Evolutionary conservation across 164 flowering plant species (phyloP).

Genomic region (Piper betle): DNA sequence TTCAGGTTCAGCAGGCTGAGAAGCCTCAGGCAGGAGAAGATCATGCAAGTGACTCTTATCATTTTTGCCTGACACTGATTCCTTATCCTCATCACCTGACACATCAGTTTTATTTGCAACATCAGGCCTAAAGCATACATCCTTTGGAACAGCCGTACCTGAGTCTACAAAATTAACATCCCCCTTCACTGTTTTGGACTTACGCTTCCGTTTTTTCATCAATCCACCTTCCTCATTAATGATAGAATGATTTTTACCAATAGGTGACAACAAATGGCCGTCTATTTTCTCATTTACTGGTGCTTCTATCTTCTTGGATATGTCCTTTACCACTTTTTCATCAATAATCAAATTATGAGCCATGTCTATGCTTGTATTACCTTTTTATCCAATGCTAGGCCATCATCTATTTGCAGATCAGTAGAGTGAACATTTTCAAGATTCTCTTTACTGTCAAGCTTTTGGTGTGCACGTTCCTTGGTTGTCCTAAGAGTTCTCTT

Average conservation of each 20-base stretch:
- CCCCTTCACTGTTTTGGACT: neutral
- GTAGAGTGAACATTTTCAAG: neutral
- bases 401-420: neutral
- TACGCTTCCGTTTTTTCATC: neutral
- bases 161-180: neutral
- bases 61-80: neutral
- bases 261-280: neutral
- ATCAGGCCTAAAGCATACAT: neutral
- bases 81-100: neutral
- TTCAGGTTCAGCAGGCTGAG: neutral
- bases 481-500: neutral
- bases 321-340: neutral
- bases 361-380: neutral
- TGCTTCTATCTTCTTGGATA: neutral
- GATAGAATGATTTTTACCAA: neutral
- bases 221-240: neutral
- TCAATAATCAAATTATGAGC: neutral
- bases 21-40: neutral
- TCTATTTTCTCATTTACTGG: neutral
- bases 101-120: neutral
- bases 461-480: neutral
- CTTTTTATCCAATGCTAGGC: neutral
- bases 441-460: neutral
- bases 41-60: neutral
- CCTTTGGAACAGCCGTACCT: neutral